Percentiles rank a stretch among this genome's conserved stretches.
Conservation (phyloP, 148 eudicot genomes). For the Rhododendron griersonianum region DNA sequence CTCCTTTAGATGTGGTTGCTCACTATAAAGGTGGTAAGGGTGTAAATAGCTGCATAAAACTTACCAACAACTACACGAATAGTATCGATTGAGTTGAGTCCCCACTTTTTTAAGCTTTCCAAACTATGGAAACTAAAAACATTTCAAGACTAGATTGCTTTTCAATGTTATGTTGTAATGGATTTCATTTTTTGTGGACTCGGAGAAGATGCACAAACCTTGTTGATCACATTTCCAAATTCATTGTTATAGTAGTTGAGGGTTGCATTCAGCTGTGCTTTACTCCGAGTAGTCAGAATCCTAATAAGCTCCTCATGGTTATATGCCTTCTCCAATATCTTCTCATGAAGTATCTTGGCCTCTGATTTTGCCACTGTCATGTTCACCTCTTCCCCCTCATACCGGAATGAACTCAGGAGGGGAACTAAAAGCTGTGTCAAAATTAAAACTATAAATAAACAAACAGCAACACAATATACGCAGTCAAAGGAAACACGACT, state of each 20-base stretch:
- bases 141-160: background rate
- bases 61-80: background rate
- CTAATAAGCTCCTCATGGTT: constrained; percentile 74
- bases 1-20: background rate
- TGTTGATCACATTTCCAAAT: constrained; percentile 67
- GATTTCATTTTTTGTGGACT: background rate
- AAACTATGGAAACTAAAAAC: background rate
- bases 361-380: constrained; percentile 70
- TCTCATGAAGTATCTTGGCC: constrained; percentile 74
- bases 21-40: background rate
- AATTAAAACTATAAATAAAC: background rate
- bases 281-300: constrained; percentile 77
- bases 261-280: constrained; percentile 83
- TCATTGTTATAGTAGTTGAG: constrained; percentile 77
- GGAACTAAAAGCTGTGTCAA: constrained; percentile 67
- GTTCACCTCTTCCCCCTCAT: constrained; percentile 83
- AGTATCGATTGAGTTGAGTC: too few species aligned
- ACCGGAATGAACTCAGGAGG: constrained; percentile 70
- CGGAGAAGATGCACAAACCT: constrained; percentile 32
- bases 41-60: background rate
- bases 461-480: background rate
- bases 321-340: constrained; percentile 70
- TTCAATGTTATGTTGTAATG: background rate
- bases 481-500: background rate
- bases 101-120: background rate